phyloP scores from a whole-genome alignment of 2,329 filamentous ascomycete genomes.

The Bipolaris zeicola region DNA sequence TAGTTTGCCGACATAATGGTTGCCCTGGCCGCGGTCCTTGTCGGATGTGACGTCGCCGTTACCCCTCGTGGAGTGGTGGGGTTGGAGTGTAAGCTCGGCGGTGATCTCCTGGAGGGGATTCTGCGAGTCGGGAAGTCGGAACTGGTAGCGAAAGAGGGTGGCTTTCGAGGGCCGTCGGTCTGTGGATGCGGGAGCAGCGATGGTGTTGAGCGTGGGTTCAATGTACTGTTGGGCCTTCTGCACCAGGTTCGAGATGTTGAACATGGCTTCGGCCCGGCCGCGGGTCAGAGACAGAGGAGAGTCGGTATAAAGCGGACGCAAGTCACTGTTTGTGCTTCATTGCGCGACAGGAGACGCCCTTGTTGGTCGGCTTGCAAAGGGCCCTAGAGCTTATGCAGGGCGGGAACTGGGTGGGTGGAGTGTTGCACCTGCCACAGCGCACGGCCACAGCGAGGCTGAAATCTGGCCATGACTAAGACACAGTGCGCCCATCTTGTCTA shows the following conservation, averaged over 20 bases:
- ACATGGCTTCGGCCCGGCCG: slow-evolving; percentile 41
- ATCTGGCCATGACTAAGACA: slow-evolving; percentile 15
- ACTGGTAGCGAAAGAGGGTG: slow-evolving; percentile 92
- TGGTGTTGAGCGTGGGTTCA: slow-evolving; percentile 76
- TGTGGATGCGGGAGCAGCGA: slow-evolving; percentile 65
- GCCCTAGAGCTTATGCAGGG: slow-evolving; percentile 19
- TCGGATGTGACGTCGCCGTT: slow-evolving; percentile 53
- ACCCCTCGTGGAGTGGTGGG: slow-evolving; percentile 63
- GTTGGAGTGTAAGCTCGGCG: slow-evolving; percentile 85
- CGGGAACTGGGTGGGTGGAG: slow-evolving; percentile 13
- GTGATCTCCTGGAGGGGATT: slow-evolving; percentile 95
- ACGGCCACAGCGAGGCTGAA: slow-evolving; percentile 17
- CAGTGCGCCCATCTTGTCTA: background rate
- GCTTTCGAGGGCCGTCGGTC: slow-evolving; percentile 88
- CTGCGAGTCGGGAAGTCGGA: slow-evolving; percentile 90
- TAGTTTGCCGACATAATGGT: slow-evolving; percentile 88
- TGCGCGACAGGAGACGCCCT: slow-evolving; percentile 24
- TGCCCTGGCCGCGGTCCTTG: slow-evolving; percentile 72
- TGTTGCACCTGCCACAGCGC: slow-evolving; percentile 16
- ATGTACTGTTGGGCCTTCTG: slow-evolving; percentile 96
- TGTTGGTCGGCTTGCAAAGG: slow-evolving; percentile 21
- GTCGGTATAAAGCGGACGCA: slow-evolving; percentile 16
- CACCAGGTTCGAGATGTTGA: slow-evolving; percentile 76
- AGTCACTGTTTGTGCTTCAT: slow-evolving; percentile 32
- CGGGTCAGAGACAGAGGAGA: slow-evolving; percentile 13